Percentiles rank a stretch among this genome's conserved stretches.
These are phyloP conservation scores for Magnusiomyces clavatus DNA, from an alignment of 1,139 yeast species.

Conservation along the genomic window DNA sequence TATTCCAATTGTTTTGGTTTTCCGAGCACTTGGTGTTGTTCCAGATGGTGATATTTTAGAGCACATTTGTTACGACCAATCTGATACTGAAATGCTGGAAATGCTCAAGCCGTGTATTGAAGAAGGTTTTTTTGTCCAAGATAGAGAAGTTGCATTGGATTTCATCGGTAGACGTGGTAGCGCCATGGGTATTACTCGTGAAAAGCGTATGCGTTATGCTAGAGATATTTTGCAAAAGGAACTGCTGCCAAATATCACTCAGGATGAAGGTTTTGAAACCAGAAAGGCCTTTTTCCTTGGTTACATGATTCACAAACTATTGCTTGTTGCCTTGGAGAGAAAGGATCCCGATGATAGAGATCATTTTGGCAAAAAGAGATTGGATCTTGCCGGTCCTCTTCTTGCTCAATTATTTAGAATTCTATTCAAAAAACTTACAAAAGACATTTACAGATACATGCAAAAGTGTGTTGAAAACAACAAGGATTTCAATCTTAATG, in stretches of 20 bases:
- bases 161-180: slow-evolving; percentile 98
- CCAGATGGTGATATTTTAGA: slow-evolving; percentile 98
- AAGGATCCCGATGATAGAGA: slow-evolving; percentile 99
- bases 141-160: slow-evolving; percentile 95
- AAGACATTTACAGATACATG: slow-evolving; percentile 95
- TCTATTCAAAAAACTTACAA: slow-evolving; percentile 84
- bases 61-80: slow-evolving; percentile 95
- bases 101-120: slow-evolving; percentile 98
- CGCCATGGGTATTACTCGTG: slow-evolving; percentile 87
- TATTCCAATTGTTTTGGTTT: slow-evolving; percentile 92
- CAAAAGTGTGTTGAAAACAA: slow-evolving; percentile 98
- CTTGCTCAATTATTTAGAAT: slow-evolving; percentile 92
- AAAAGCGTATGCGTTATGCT: slow-evolving; percentile 97
- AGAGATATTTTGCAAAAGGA: slow-evolving; percentile 94
- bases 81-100: slow-evolving; percentile 99
- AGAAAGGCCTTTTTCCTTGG: slow-evolving; percentile 96
- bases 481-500: slow-evolving; percentile 89
- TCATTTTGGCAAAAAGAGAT: slow-evolving; percentile 96
- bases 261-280: slow-evolving; percentile 93
- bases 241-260: slow-evolving; percentile 93
- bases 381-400: slow-evolving; percentile 97
- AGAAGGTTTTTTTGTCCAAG: slow-evolving; percentile 97
- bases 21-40: slow-evolving; percentile 95
- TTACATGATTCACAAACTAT: slow-evolving; percentile 91
- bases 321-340: slow-evolving; percentile 92